Conservation (phyloP, 495 filamentous ascomycete genomes). For the Penicillium turbatum region DNA sequence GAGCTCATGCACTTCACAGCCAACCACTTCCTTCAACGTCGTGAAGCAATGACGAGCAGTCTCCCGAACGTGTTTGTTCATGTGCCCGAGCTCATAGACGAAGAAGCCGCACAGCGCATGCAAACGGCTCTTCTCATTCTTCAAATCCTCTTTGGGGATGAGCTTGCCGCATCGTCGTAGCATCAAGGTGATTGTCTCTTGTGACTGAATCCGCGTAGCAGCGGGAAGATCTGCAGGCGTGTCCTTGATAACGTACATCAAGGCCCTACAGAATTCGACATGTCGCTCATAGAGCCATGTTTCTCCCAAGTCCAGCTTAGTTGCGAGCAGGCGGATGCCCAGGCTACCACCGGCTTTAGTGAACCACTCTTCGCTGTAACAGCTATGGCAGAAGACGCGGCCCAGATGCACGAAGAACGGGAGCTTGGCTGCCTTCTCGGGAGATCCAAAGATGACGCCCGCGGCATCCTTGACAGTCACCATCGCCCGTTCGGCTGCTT, state of each 20-base stretch:
- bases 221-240: slow-evolving; percentile 89
- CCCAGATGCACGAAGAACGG: slow-evolving; percentile 79
- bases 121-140: slow-evolving; percentile 60
- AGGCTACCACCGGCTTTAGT: slow-evolving; percentile 87
- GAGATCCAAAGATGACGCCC: slow-evolving; percentile 72
- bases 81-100: slow-evolving; percentile 81
- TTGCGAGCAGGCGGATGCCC: slow-evolving; percentile 79
- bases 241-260: slow-evolving; percentile 97
- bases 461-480: slow-evolving; percentile 72
- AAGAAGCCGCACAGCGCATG: slow-evolving; percentile 75
- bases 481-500: slow-evolving; percentile 75
- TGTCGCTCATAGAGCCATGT: slow-evolving; percentile 76
- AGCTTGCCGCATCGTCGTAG: slow-evolving; percentile 69
- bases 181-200: slow-evolving; percentile 74
- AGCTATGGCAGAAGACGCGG: slow-evolving; percentile 83
- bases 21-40: slow-evolving; percentile 71
- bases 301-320: slow-evolving; percentile 76
- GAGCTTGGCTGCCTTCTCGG: slow-evolving; percentile 63
- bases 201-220: slow-evolving; percentile 73
- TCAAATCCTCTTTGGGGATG: slow-evolving; percentile 69
- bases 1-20: slow-evolving; percentile 76
- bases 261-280: slow-evolving; percentile 74
- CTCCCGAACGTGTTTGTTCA: slow-evolving; percentile 89
- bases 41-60: slow-evolving; percentile 75
- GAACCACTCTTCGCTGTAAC: slow-evolving; percentile 96